Base-by-base conservation (phyloP, 768 basidiomycete species). In the Pseudohyphozyma bogoriensis region DNA sequence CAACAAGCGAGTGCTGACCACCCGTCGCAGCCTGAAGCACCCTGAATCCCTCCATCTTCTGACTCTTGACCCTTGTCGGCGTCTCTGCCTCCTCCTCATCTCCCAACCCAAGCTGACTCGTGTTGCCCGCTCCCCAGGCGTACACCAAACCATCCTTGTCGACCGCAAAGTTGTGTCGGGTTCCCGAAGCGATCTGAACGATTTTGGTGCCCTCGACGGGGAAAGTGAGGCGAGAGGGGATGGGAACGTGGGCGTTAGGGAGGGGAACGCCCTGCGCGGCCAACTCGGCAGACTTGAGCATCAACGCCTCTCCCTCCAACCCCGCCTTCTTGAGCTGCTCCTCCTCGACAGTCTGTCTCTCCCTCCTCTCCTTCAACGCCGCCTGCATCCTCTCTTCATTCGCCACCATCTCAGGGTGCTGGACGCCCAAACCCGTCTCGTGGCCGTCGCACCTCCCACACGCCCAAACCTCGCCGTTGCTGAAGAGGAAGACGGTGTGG, bases 401-500 rank as follows among this genome's bases (percentile, higher is more conserved):
- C 37, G 54, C 60, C n/a, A 56, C 60, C 62, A 68, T 60, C 28
- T 72, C 73, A 11, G 74, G 72, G 62, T 80, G 79, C 54, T 82
- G 78, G 31, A 68, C 66, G 6, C 67, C 63, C 3, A 79, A 73
- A 15, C 93, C 93, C 33, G 93, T 80, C 68, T 95, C 89, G 37
- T 85, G 82, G 39, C 82, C 83, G 66, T 91, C 88, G 47, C 82
- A 83, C 39, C 91, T 83, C 4, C 93, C 93, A 69, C 85, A 86
- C 2, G 84, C 87, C 72, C 82, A 93, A 1, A 97, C 87, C 62
- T 83, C 82, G 50, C 93, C 93, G 35, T 81, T 79, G 40, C 81
- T 79, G 15, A 91, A 86, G 66, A 90, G 77, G 79, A 99, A 97
- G 50, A 97, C 72, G 0, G 90, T 83, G 72, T 99, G 91, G 67